Evolutionary conservation across 345 rosid species (phyloP).

Genomic region (Brassica rapa): DNA sequence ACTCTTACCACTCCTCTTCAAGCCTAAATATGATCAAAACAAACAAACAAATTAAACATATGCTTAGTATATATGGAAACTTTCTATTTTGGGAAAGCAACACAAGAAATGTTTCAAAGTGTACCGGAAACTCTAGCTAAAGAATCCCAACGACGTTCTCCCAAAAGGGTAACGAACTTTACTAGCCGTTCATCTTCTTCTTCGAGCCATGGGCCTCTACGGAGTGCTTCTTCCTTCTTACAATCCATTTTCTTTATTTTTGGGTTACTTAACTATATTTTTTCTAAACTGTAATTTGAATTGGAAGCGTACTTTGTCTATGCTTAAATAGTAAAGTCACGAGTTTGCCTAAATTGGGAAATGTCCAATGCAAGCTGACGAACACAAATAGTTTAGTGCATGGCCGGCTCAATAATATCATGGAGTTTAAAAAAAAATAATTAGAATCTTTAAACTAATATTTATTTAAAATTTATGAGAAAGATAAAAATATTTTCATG

Average conservation of each 20-base stretch:
- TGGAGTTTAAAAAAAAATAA: no score
- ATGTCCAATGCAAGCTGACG: conserved; percentile 31
- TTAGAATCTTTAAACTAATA: no score
- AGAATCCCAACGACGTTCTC: conserved; percentile 72
- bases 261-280: neutral
- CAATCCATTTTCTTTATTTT: conserved; percentile 19
- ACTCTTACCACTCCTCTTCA: conserved; percentile 76
- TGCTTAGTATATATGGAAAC: neutral
- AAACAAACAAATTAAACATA: neutral
- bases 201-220: conserved; percentile 66
- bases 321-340: conserved; percentile 37
- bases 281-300: conserved; percentile 10
- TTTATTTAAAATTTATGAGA: no score
- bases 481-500: no score
- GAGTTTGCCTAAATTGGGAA: conserved; percentile 41
- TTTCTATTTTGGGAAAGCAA: conserved; percentile 14
- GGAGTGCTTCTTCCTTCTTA: conserved; percentile 44
- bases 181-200: conserved; percentile 59
- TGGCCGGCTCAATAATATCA: no score
- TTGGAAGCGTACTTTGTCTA: conserved; percentile 10
- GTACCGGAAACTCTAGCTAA: conserved; percentile 60
- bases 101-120: neutral
- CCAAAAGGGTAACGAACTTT: conserved; percentile 49
- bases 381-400: conserved; percentile 9
- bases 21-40: conserved; percentile 42